These are phyloP conservation scores for Tephrocybe sp. DNA, from an alignment of 768 basidiomycete species.

Conservation along the genomic window DNA sequence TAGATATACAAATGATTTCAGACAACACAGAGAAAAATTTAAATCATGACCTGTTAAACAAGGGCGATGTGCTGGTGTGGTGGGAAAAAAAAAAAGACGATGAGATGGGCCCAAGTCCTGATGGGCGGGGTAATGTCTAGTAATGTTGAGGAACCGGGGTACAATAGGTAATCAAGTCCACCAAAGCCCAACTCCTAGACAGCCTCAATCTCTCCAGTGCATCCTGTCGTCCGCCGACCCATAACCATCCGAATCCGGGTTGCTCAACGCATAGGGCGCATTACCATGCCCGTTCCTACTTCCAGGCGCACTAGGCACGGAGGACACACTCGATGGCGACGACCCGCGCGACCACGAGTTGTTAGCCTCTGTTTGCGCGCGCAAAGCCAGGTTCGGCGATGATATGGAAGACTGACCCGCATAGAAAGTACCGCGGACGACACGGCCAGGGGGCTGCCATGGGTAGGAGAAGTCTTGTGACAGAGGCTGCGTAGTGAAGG, in stretches of 20 bases:
- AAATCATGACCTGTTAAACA: too few relatives aligned
- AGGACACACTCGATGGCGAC: constrained; percentile 7
- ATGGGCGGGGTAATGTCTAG: too few relatives aligned
- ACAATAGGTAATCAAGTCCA: background rate
- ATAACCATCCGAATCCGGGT: constrained; percentile 11
- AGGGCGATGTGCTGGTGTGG: too few relatives aligned
- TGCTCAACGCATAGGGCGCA: constrained; percentile 11
- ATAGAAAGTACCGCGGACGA: constrained; percentile 12
- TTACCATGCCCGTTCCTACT: background rate
- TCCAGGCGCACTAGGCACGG: background rate
- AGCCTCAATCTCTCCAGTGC: background rate
- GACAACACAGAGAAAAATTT: too few relatives aligned
- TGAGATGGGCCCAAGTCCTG: too few relatives aligned
- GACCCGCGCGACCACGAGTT: constrained; percentile 5
- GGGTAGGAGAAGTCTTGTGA: constrained; percentile 1
- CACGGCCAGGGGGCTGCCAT: constrained; percentile 8
- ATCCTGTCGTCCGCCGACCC: constrained; percentile 7
- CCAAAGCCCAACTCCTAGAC: background rate
- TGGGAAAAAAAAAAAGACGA: too few relatives aligned
- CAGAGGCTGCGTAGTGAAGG: constrained; percentile 9
- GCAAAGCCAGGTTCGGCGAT: constrained; percentile 17
- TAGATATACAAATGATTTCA: too few relatives aligned
- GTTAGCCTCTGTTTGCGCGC: constrained; percentile 7
- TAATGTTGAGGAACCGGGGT: background rate
- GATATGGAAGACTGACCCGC: constrained; percentile 13